Evolutionary conservation across 1,284 basidiomycete genomes (phyloP), one percentile per base, ranked within the genome.

Genomic region (Sporisorium sorghi): DNA sequence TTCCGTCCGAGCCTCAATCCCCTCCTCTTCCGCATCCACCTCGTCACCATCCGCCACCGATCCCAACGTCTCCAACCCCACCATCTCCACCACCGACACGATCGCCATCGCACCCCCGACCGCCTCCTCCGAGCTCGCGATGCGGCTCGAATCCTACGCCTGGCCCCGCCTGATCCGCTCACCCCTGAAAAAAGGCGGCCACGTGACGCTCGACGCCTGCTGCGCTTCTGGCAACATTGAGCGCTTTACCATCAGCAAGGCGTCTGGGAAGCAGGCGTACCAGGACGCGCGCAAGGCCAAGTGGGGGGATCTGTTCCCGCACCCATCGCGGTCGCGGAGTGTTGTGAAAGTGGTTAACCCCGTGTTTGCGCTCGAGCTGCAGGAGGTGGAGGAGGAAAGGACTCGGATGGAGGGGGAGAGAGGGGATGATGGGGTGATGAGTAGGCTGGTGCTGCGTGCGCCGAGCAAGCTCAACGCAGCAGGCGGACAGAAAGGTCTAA

Each of bases 241-340:
- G 88, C 91, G 96, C 5, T 87, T 96, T 84, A 97, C 92, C 2
- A 90, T 97, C 44, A 91, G 95, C 2, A 93, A 90, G 79, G 94
- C 93, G 0, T 92, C 94, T 85, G 95, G 95, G 9, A 95, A 93
- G 84, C 95, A 98, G 82, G 88, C 90, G 0, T 99, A 91, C 83
- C 94, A 98, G 80, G 97, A 99, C 83, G 94, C 95, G 1, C 90
- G 96, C 47, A 98, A 98, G 86, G 90, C 92, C 0, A 87, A 86
- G 21, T 97, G 95, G 94, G 97, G 97, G 12, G 97, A 99, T 84
- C 87, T 93, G 12, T 98, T 97, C 86, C 96, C 97, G 5, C 94
- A 98, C 44, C 58, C 71, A 1, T 21, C 60, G 3, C 49, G 65
- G 1, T 15, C 35, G 12, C 30, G 44, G 21, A 64, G 57, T 19